These are phyloP conservation scores for Ceratocystis lukuohia DNA, from an alignment of 2,329 filamentous ascomycete species.

Conservation along the genomic window DNA sequence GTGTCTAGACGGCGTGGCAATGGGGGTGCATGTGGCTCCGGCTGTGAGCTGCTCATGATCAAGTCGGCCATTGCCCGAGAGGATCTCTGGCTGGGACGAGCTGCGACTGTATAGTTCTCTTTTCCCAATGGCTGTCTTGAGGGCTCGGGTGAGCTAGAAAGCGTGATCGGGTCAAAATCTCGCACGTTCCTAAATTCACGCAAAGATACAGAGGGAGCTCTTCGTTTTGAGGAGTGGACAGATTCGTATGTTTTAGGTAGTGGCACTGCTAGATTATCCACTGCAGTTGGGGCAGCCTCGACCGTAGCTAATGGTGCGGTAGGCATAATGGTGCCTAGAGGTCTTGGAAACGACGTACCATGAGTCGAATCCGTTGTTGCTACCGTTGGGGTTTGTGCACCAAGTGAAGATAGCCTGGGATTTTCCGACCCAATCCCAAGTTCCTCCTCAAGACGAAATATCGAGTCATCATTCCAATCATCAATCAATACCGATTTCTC, in stretches of 20 bases:
- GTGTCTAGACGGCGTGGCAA: not conserved
- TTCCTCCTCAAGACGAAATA: not conserved
- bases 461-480: slow-evolving; percentile 9
- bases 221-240: not conserved
- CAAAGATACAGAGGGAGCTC: not conserved
- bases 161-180: slow-evolving; percentile 9
- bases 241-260: not conserved
- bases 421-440: not conserved
- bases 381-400: not conserved
- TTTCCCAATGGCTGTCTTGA: not conserved
- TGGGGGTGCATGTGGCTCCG: not conserved
- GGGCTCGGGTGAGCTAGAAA: not conserved
- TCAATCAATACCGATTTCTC: slow-evolving; percentile 3
- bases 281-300: too few species aligned
- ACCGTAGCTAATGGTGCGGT: not conserved
- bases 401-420: not conserved
- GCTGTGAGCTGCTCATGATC: slow-evolving; percentile 13
- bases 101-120: not conserved
- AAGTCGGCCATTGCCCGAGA: not conserved
- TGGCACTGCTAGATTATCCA: not conserved
- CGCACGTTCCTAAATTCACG: not conserved
- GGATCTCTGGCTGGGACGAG: not conserved
- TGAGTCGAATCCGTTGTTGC: not conserved
- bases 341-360: not conserved
- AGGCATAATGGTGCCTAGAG: not conserved